Evolutionary conservation across 257 asterid species (phyloP).

Genomic region (Cynanchum wilfordii): DNA sequence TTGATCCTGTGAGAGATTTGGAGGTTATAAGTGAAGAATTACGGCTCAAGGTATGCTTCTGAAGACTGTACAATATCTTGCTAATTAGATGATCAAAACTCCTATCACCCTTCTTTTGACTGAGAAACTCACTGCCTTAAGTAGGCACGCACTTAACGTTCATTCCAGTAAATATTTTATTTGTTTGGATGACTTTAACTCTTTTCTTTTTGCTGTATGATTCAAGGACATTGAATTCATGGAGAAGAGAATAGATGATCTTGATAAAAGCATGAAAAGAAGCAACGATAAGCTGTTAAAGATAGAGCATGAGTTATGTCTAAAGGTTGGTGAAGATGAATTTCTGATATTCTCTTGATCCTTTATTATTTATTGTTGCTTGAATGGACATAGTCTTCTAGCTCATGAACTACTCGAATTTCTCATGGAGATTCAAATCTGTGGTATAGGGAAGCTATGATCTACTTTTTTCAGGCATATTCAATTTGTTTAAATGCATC

Average conservation of each 20-base stretch:
- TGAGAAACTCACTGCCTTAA: background rate
- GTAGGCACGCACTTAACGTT: background rate
- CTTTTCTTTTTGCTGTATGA: constrained; percentile 13
- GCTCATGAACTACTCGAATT: background rate
- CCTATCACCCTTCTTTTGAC: background rate
- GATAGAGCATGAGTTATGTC: constrained; percentile 80
- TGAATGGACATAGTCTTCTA: background rate
- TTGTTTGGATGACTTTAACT: constrained; percentile 18
- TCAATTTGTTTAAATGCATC: background rate
- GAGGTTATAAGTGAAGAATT: constrained; percentile 79
- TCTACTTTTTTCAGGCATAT: background rate
- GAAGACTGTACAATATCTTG: background rate
- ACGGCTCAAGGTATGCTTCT: constrained; percentile 71
- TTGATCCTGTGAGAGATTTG: constrained; percentile 95
- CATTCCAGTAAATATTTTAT: too few species aligned
- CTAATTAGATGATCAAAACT: background rate
- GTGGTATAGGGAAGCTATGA: background rate
- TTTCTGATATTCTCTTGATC: background rate
- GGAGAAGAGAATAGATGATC: constrained; percentile 80
- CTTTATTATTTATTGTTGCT: background rate
- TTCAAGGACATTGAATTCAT: constrained; percentile 86
- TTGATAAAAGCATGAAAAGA: constrained; percentile 99
- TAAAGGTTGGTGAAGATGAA: constrained; percentile 47
- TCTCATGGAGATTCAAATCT: background rate
- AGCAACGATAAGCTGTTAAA: constrained; percentile 97